A percentile compares a stretch with the other conserved stretches of the same genome.
Evolutionary conservation across 2,329 filamentous ascomycete genomes (phyloP).

Genomic region (Colletotrichum orchidophilum): DNA sequence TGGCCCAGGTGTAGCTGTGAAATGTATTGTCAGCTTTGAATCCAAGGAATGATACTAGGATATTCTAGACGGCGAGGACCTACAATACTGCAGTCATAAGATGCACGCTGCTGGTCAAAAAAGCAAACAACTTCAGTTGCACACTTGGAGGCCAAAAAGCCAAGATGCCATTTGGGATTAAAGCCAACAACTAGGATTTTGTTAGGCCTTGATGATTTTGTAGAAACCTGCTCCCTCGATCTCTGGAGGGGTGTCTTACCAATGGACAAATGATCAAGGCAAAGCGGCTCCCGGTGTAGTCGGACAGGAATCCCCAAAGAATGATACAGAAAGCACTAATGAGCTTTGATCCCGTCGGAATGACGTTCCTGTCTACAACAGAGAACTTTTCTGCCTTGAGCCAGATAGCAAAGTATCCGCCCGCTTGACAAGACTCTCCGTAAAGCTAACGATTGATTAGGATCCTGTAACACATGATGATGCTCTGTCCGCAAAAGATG

Average conservation of each 20-base stretch:
- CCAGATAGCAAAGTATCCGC: conserved; percentile 38
- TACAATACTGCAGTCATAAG: conserved; percentile 26
- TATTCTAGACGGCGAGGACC: neutral
- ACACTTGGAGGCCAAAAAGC: conserved; percentile 15
- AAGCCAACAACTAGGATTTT: neutral
- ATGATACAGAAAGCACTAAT: conserved; percentile 35
- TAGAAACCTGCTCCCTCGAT: too few relatives aligned
- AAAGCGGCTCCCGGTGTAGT: conserved; percentile 28
- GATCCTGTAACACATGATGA: neutral
- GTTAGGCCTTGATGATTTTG: neutral
- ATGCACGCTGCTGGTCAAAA: conserved; percentile 21
- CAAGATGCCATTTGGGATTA: conserved; percentile 20
- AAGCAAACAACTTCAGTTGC: conserved; percentile 7
- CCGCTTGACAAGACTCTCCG: conserved; percentile 16
- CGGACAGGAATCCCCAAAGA: conserved; percentile 37
- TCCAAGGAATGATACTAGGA: too few relatives aligned
- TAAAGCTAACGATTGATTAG: conserved; percentile 14
- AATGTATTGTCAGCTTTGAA: neutral
- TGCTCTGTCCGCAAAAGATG: neutral
- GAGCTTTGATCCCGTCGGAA: conserved; percentile 38
- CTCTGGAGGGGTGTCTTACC: neutral
- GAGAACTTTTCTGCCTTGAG: conserved; percentile 39
- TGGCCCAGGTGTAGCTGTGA: conserved; percentile 17
- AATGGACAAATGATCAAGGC: conserved; percentile 8
- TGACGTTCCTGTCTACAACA: conserved; percentile 37